Conservation (phyloP, 768 basidiomycete genomes). For the Lactarius hatsudake region DNA sequence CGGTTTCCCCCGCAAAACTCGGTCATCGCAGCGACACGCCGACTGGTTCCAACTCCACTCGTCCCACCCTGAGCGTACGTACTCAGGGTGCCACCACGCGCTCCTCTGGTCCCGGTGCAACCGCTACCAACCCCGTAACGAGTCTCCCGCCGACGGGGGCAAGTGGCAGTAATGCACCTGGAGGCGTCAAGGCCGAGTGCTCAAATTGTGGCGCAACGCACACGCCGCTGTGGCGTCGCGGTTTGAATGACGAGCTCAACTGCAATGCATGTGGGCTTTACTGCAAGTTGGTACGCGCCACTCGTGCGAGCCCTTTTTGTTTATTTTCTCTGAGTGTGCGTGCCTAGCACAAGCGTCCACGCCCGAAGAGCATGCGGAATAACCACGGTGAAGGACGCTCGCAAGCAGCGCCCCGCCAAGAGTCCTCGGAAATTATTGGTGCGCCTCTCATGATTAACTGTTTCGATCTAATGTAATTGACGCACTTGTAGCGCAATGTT, state of each 20-base stretch:
- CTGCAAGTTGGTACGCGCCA: constrained; percentile 68
- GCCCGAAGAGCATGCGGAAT: constrained; percentile 84
- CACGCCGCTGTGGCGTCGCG: constrained; percentile 83
- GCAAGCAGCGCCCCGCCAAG: constrained; percentile 61
- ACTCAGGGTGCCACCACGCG: constrained; percentile 34
- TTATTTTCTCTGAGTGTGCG: not conserved
- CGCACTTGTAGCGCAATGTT: constrained; percentile 65
- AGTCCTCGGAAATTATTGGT: constrained; percentile 73
- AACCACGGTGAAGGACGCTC: constrained; percentile 69
- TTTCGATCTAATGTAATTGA: not conserved
- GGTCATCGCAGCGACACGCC: constrained; percentile 36
- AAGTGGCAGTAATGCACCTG: constrained; percentile 44
- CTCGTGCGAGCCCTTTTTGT: constrained; percentile 4
- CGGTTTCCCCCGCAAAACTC: constrained; percentile 57
- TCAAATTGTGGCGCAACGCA: constrained; percentile 88
- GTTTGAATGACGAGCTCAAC: constrained; percentile 84
- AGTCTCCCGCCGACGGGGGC: constrained; percentile 26
- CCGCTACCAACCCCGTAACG: constrained; percentile 33
- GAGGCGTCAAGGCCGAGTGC: constrained; percentile 76
- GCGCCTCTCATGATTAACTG: constrained; percentile 35
- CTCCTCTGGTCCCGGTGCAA: constrained; percentile 64
- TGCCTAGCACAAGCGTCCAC: constrained; percentile 76
- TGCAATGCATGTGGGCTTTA: constrained; percentile 89
- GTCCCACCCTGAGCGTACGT: constrained; percentile 23
- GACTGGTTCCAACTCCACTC: not conserved